Conservation (phyloP, 768 basidiomycete genomes). For the Fomitopsis pulvina region DNA sequence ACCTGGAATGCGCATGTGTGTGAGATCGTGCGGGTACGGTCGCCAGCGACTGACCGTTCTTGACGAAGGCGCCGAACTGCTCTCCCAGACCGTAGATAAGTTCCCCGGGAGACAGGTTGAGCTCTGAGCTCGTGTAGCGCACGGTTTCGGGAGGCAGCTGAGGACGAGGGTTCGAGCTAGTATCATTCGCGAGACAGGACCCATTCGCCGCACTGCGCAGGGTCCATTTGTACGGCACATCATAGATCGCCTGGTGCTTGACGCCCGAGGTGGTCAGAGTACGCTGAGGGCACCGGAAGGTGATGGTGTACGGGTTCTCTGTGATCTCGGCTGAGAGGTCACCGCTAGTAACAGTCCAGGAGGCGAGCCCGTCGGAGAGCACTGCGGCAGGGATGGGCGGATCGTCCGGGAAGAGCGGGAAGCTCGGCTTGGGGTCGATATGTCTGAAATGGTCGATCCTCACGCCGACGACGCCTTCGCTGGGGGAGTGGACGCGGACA, state of each 20-base stretch:
- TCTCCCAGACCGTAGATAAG: conserved; percentile 71
- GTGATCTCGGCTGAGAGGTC: conserved; percentile 50
- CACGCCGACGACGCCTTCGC: conserved; percentile 48
- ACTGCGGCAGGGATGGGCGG: conserved; percentile 39
- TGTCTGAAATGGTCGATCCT: conserved; percentile 50
- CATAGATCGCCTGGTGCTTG: conserved; percentile 49
- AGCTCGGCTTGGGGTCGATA: conserved; percentile 36
- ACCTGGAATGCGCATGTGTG: conserved; percentile 24
- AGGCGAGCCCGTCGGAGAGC: conserved; percentile 22
- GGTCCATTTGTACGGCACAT: conserved; percentile 53
- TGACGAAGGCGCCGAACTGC: conserved; percentile 68
- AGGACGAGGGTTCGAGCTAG: conserved; percentile 52
- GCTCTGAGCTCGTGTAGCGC: conserved; percentile 49
- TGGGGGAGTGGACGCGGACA: conserved; percentile 47
- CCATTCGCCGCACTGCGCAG: conserved; percentile 42
- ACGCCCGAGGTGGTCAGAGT: conserved; percentile 43
- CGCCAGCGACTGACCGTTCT: conserved; percentile 51
- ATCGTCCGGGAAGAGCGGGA: conserved; percentile 58
- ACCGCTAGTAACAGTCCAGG: conserved; percentile 36
- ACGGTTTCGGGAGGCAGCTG: conserved; percentile 33
- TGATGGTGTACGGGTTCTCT: conserved; percentile 53
- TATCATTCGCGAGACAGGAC: conserved; percentile 50
- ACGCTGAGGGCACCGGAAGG: conserved; percentile 46
- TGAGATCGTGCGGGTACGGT: neutral
- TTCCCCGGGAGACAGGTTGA: conserved; percentile 64